Evolutionary conservation across 495 filamentous ascomycete genomes (phyloP).

Genomic region (Parathielavia appendiculata): DNA sequence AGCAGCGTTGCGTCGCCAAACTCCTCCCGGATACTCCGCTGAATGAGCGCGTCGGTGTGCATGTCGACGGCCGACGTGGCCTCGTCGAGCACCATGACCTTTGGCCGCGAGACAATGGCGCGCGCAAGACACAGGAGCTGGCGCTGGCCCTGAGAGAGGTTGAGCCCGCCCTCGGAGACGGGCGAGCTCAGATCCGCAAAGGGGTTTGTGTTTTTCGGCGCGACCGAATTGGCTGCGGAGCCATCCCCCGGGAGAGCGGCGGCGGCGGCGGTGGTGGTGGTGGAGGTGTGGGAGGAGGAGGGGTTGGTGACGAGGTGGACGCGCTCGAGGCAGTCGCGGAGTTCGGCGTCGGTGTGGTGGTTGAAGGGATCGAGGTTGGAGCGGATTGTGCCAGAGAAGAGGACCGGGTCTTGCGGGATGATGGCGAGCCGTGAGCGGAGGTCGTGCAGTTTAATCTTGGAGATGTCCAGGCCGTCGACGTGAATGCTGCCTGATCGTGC

Average conservation of each 20-base stretch:
- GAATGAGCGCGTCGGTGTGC: constrained; percentile 76
- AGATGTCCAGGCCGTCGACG: constrained; percentile 74
- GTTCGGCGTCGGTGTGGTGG: constrained; percentile 63
- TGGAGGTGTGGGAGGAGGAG: constrained; percentile 19
- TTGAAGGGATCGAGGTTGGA: constrained; percentile 79
- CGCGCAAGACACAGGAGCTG: constrained; percentile 86
- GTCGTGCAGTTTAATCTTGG: constrained; percentile 66
- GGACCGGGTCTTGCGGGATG: constrained; percentile 73
- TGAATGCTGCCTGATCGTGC: constrained; percentile 63
- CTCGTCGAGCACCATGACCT: constrained; percentile 86
- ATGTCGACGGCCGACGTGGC: constrained; percentile 87
- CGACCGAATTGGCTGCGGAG: not conserved
- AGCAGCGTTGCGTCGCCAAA: constrained; percentile 71
- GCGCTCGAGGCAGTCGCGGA: constrained; percentile 67
- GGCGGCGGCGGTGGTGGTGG: constrained; percentile 25
- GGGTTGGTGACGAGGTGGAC: constrained; percentile 62
- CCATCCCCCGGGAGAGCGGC: too few relatives aligned
- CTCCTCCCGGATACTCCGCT: constrained; percentile 74
- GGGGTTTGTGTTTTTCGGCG: constrained; percentile 54
- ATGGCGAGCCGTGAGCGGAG: constrained; percentile 72
- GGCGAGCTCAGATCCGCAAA: constrained; percentile 56
- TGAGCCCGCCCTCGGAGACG: constrained; percentile 71
- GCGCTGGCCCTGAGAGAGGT: constrained; percentile 80
- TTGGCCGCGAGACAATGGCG: constrained; percentile 72
- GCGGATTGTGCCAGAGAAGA: constrained; percentile 82